A percentile compares a stretch with the other conserved stretches of the same genome.
phyloP scores from a whole-genome alignment of 129 eudicot species.

The Flaveria sonorensis region DNA sequence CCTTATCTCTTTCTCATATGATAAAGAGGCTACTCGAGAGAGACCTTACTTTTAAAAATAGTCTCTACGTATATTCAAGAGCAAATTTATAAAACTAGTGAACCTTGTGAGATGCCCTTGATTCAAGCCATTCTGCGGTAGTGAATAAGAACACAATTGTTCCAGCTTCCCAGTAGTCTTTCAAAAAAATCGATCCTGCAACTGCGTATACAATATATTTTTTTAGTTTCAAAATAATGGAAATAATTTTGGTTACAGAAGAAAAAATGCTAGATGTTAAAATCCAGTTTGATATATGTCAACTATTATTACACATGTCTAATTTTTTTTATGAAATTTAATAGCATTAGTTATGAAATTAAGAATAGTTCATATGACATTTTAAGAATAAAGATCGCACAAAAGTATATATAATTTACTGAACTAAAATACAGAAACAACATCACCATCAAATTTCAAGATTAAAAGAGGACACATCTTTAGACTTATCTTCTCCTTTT shows the following conservation, averaged over 20 bases:
- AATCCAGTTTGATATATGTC: too few relatives aligned
- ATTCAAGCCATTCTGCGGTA: slow-evolving; percentile 72
- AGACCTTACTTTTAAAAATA: too few relatives aligned
- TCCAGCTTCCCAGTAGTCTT: slow-evolving; percentile 77
- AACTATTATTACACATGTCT: not conserved
- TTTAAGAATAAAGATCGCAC: not conserved
- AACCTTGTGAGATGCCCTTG: slow-evolving; percentile 72
- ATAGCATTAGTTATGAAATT: not conserved
- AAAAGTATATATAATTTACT: not conserved
- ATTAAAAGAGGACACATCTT: not conserved
- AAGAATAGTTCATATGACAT: slow-evolving; percentile 11
- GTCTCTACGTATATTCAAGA: not conserved
- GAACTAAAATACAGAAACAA: slow-evolving; percentile 11
- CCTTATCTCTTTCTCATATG: too few relatives aligned
- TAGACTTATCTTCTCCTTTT: not conserved
- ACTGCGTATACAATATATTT: slow-evolving; percentile 42
- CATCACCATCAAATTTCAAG: not conserved
- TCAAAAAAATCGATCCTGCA: slow-evolving; percentile 54
- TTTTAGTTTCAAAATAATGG: not conserved
- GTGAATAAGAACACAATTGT: slow-evolving; percentile 72
- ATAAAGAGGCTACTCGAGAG: too few relatives aligned
- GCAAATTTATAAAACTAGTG: not conserved
- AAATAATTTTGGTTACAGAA: too few relatives aligned
- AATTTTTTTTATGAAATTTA: not conserved
- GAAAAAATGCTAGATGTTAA: too few relatives aligned